Base-by-base conservation (phyloP, 2,329 filamentous ascomycete species). In the Curvularia sp. region DNA sequence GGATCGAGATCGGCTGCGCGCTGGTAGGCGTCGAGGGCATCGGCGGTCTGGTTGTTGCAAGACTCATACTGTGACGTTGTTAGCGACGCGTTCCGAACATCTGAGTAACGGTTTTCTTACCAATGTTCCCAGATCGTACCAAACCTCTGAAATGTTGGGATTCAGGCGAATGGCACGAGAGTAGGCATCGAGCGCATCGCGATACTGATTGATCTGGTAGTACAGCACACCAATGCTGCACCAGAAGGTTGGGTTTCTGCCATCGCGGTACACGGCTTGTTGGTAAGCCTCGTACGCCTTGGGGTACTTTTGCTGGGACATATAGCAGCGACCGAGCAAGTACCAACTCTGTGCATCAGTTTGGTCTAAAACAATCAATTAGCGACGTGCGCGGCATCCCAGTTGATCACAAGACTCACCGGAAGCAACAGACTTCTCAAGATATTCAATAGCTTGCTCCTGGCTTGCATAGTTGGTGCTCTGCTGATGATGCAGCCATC, bases 191-290 rank as follows among this genome's bases (percentile, higher is more conserved):
- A 99, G 86, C 3, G 95, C 95, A 82, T 99, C 95, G 58, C 95
- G 89, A 80, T 99, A 99, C 81, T 99, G 95, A 79, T 98, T 99
- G 82, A 99, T 99, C 80, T 98, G 95, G 81, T 98, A 99, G 78
- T 99, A 99, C 59, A 99, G 85, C 15, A 99, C 95, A 76, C 95
- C 95, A 75, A 99, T 99, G 9, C 94, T 98, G 82, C 95, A 98
- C 95, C 95, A 99, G 82, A 98, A 99, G 1, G 95, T 98, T 18
- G 95, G 95, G 76, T 98, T 98, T 68, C 95, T 90, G 33, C 95
- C 95, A 76, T 99, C 95, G 57, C 95, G 92, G 75, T 99, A 99
- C 39, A 99, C 95, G 2, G 95, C 95, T 81, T 99, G 95, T 76
- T 99, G 95, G 78, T 98, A 98, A 5, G 95, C 94, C 75, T 99